These are phyloP conservation scores for Nemania sp. DNA, from an alignment of 2,329 filamentous ascomycete genomes.

Conservation along the genomic window DNA sequence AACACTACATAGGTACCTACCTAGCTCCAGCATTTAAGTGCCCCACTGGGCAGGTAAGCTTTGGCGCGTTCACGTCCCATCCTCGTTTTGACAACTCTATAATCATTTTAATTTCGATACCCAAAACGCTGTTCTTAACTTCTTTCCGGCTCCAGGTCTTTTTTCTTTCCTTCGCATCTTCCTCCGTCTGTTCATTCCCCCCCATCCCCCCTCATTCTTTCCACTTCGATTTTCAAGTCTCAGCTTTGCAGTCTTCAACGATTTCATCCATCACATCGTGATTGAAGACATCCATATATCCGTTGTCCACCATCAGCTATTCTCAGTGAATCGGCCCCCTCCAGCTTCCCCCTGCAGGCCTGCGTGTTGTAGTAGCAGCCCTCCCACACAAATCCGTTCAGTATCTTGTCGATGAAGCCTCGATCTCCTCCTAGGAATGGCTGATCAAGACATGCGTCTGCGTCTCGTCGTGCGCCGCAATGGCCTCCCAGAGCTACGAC, in stretches of 20 bases:
- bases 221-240: neutral
- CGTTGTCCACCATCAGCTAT: neutral
- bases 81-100: no score
- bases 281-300: no score
- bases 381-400: neutral
- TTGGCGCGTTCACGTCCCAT: neutral
- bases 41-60: no score
- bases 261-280: neutral
- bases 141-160: neutral
- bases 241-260: neutral
- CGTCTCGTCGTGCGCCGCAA: constrained; percentile 75
- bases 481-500: constrained; percentile 70
- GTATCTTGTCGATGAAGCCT: neutral
- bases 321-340: neutral
- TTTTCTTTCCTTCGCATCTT: no score
- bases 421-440: constrained; percentile 34
- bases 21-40: neutral
- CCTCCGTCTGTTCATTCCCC: neutral
- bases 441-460: constrained; percentile 64
- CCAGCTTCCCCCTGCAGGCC: neutral
- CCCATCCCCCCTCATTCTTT: neutral
- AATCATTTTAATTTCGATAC: constrained; percentile 1
- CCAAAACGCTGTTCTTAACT: neutral
- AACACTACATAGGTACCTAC: no score
- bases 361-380: neutral